These are phyloP conservation scores for Fusarium devonianum DNA, from an alignment of 2,329 filamentous ascomycete species.

Conservation along the genomic window DNA sequence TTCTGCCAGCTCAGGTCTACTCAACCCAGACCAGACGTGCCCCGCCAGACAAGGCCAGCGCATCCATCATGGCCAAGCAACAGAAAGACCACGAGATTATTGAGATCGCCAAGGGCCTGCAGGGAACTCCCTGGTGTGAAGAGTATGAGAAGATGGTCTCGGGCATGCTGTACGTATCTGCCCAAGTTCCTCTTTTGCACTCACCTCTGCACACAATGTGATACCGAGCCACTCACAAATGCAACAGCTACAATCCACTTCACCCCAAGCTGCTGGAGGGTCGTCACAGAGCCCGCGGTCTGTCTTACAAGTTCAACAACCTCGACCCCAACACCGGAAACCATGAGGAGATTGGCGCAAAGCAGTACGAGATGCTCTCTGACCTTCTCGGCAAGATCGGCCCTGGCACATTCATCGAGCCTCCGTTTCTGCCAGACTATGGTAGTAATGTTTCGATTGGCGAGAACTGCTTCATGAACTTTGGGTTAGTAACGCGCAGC, in stretches of 20 bases:
- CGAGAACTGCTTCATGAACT: constrained; percentile 68
- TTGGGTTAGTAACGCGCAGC: constrained; percentile 39
- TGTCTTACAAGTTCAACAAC: constrained; percentile 36
- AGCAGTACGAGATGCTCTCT: constrained; percentile 14
- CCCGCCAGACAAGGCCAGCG: not conserved
- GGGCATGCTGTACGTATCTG: constrained; percentile 36
- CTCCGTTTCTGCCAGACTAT: constrained; percentile 69
- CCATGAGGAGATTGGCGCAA: constrained; percentile 12
- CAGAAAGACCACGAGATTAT: constrained; percentile 31
- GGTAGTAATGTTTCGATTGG: constrained; percentile 70
- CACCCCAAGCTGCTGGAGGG: constrained; percentile 27
- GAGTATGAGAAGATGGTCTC: constrained; percentile 42
- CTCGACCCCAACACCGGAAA: constrained; percentile 32
- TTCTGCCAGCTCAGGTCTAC: no score
- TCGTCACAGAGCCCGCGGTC: constrained; percentile 32
- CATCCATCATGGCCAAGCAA: constrained; percentile 28
- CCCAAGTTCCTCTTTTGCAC: rapidly evolving
- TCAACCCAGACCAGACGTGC: no score
- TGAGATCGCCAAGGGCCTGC: constrained; percentile 32
- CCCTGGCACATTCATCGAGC: constrained; percentile 62
- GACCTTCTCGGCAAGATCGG: constrained; percentile 35
- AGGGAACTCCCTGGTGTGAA: constrained; percentile 34
- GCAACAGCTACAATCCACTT: constrained; percentile 33
- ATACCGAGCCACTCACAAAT: not conserved
- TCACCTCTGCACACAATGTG: not conserved